These are phyloP conservation scores for Hevea brasiliensis DNA, from an alignment of 345 rosid species.

Conservation along the genomic window DNA sequence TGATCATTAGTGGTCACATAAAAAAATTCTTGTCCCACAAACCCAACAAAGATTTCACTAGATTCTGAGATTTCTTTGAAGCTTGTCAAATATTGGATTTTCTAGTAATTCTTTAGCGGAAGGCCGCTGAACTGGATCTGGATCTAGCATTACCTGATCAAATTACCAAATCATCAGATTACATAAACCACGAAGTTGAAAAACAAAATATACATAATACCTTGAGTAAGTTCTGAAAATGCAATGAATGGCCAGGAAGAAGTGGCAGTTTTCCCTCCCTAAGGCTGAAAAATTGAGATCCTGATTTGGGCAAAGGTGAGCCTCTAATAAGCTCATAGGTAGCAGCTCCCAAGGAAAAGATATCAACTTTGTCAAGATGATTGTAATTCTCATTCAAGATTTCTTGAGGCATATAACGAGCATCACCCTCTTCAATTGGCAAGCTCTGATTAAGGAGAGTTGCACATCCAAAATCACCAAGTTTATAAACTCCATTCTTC, in stretches of 20 bases:
- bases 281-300: constrained; percentile 61
- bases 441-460: constrained; percentile 77
- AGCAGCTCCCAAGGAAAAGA: constrained; percentile 84
- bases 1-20: neutral
- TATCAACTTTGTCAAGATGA: constrained; percentile 88
- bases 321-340: constrained; percentile 81
- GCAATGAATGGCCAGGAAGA: constrained; percentile 86
- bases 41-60: neutral
- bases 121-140: constrained; percentile 71
- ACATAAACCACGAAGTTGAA: constrained; percentile 8
- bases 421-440: constrained; percentile 96
- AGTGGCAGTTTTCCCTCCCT: constrained; percentile 87
- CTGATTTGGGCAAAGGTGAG: constrained; percentile 71
- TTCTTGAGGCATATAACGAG: constrained; percentile 99
- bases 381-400: constrained; percentile 82
- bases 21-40: constrained; percentile 1
- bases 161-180: constrained; percentile 23
- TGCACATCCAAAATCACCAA: constrained; percentile 97
- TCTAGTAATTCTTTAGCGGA: constrained; percentile 61
- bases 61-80: constrained; percentile 29
- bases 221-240: constrained; percentile 85
- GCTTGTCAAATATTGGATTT: constrained; percentile 65
- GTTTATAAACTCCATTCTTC: constrained; percentile 73
- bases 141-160: constrained; percentile 77
- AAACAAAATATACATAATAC: constrained; percentile 29